Conservation (phyloP, 352 stramenopile species). For the Globisporangium middletonii region DNA sequence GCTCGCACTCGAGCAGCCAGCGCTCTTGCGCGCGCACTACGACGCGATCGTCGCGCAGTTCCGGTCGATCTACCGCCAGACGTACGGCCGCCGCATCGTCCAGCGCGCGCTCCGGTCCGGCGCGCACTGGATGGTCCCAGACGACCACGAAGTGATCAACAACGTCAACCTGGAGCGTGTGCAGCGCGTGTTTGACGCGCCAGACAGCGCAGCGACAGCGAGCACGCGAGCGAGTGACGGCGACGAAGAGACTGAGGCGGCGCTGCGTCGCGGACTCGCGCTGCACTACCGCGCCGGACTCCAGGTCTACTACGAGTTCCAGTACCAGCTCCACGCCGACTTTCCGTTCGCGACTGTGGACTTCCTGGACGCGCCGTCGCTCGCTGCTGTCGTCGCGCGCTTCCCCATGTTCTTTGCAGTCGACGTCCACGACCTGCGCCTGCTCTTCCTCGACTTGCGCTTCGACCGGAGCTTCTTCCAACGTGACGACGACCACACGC, state of each 20-base stretch:
- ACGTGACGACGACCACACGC: not conserved
- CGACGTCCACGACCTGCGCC: conserved; percentile 33
- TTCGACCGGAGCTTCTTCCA: conserved; percentile 55
- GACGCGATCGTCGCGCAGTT: conserved; percentile 37
- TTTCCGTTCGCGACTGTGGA: conserved; percentile 32
- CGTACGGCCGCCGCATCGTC: conserved; percentile 33
- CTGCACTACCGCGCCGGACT: conserved; percentile 55
- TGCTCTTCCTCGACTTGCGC: conserved; percentile 59
- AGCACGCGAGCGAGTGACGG: not conserved
- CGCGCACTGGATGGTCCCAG: conserved; percentile 74
- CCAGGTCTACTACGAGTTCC: conserved; percentile 62
- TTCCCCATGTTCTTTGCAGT: conserved; percentile 42
- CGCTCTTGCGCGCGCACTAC: conserved; percentile 23
- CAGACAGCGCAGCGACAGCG: too few species aligned
- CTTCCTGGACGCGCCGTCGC: conserved; percentile 27
- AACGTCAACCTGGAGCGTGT: conserved; percentile 56
- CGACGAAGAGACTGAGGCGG: conserved; percentile 11
- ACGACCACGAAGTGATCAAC: conserved; percentile 77
- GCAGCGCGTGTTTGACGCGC: conserved; percentile 24
- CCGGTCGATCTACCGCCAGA: conserved; percentile 49
- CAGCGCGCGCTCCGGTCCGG: conserved; percentile 53
- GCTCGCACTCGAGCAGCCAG: conserved; percentile 19
- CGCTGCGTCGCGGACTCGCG: conserved; percentile 24
- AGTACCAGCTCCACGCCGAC: conserved; percentile 53
- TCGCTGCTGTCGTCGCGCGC: conserved; percentile 24